These are phyloP conservation scores for Aspergillus felis DNA, from an alignment of 2,329 filamentous ascomycete genomes.

Conservation along the genomic window DNA sequence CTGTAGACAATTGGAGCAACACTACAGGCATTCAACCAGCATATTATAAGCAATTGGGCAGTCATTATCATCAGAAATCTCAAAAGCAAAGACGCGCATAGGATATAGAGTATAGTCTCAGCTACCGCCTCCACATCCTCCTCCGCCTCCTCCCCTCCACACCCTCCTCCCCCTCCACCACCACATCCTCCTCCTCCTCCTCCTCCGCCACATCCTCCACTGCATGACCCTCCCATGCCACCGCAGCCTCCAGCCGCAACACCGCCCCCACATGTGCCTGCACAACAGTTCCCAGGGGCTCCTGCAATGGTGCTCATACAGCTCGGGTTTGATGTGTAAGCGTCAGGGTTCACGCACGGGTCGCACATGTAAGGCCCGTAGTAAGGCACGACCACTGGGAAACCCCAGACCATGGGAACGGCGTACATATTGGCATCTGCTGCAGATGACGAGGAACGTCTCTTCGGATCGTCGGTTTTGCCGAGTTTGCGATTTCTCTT, in stretches of 20 bases:
- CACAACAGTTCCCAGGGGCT: conserved; percentile 46
- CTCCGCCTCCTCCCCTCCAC: conserved; percentile 27
- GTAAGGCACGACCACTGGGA: conserved; percentile 42
- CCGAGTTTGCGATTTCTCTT: conserved; percentile 25
- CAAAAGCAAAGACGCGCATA: not conserved
- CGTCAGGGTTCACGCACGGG: conserved; percentile 36
- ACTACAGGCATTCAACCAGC: not conserved
- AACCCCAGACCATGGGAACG: conserved; percentile 43
- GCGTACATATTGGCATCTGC: conserved; percentile 18
- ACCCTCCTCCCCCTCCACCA: conserved; percentile 38
- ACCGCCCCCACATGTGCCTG: conserved; percentile 38
- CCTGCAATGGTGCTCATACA: conserved; percentile 42
- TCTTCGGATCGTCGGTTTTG: conserved; percentile 28
- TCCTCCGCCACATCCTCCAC: conserved; percentile 37
- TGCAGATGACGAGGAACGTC: not conserved
- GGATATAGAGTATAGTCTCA: not conserved
- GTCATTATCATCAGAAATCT: not conserved
- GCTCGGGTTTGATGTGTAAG: conserved; percentile 44
- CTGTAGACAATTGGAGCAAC: not conserved
- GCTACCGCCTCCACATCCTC: conserved; percentile 6
- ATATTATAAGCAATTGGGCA: not conserved
- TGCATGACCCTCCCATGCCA: conserved; percentile 37
- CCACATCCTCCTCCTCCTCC: conserved; percentile 33
- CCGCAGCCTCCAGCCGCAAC: conserved; percentile 43
- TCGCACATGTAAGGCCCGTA: conserved; percentile 48